Conservation (phyloP, 192 early-diverging fungal species). For the Radiomyces spectabilis region DNA sequence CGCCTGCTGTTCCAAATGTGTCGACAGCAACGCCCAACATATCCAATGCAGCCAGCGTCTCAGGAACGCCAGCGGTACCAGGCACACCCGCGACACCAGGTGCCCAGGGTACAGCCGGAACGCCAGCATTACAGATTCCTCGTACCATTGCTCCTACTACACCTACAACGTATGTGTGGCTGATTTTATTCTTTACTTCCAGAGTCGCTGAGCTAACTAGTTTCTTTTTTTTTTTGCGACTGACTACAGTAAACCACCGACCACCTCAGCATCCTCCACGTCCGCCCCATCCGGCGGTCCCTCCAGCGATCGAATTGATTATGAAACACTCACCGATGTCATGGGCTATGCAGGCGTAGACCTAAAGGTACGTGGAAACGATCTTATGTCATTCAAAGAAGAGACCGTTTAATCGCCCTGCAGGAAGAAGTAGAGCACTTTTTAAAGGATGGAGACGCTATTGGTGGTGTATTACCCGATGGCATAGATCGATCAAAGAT, state of each 20-base stretch:
- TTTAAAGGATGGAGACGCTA: conserved; percentile 23
- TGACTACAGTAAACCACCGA: not conserved
- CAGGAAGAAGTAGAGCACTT: conserved; percentile 31
- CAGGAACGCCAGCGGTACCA: conserved; percentile 16
- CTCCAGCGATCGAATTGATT: conserved; percentile 29
- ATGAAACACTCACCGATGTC: conserved; percentile 62
- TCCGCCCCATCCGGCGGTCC: not conserved
- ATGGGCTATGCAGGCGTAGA: conserved; percentile 76
- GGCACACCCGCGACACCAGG: conserved; percentile 22
- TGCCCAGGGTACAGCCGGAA: conserved; percentile 4
- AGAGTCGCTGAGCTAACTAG: too few relatives aligned
- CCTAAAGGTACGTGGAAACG: conserved; percentile 59
- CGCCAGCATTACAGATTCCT: conserved; percentile 2
- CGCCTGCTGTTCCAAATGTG: conserved; percentile 5
- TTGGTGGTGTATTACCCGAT: conserved; percentile 3
- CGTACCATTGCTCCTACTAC: too few relatives aligned
- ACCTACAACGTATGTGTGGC: too few relatives aligned
- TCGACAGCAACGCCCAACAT: not conserved
- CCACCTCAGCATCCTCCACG: conserved; percentile 1
- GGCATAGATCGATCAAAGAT: conserved; percentile 29
- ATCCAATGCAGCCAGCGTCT: not conserved
- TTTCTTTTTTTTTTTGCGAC: too few relatives aligned
- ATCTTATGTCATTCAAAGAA: too few relatives aligned
- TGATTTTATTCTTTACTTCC: too few relatives aligned
- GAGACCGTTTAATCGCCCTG: conserved; percentile 12